Base-by-base conservation (phyloP, 495 filamentous ascomycete species). In the Staphylotrichum longicolle region DNA sequence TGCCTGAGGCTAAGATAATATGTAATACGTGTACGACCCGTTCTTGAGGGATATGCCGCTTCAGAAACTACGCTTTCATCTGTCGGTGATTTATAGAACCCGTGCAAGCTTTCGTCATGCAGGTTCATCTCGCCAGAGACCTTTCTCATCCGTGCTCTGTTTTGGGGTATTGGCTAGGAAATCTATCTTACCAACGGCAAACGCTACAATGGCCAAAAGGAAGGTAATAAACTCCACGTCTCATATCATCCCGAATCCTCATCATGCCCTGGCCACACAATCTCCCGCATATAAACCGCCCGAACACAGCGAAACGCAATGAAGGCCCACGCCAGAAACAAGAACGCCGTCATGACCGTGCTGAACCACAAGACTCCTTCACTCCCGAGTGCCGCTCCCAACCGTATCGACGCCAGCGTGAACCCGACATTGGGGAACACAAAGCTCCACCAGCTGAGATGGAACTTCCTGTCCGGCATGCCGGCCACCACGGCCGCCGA, bases 251-350 rank as follows among this genome's bases (percentile, higher is more conserved):
- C 51, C 11, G 63, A 65, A 71, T 88, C 85, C 65, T 88, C 85
- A 58, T 88, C 86, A 63, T 83, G 85, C 5, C 84, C 85, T 32
- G 84, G 84, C 66, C 77, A 85, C 63, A 86, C 75, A 54, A 88
- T 86, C 63, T 85, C 80, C 62, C 76, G 68, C 15, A 65, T 71
- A 42, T 76, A 61, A 10, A 88, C 76, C 6, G 86, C 86, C 40
- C 76, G 74, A 0, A 84, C 61, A 65, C 85, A 82, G 35, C 74
- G 75, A 33, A 78, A 70, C 12, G 80, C 70, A 33, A 89, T 82
- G 65, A 86, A 82, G 5, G 80, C 44, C 79, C 83, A 90, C 67
- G 85, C 82, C 5, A 71, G 58, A 11, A 88, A 66, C 34, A 88
- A 71, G 44, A 81, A 66, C 9, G 85, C 66, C 2, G 83, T 85